Percentiles rank a stretch among this genome's conserved stretches.
These are phyloP conservation scores for Neospermospora avenae DNA, from an alignment of 2,329 filamentous ascomycete genomes.

Conservation along the genomic window DNA sequence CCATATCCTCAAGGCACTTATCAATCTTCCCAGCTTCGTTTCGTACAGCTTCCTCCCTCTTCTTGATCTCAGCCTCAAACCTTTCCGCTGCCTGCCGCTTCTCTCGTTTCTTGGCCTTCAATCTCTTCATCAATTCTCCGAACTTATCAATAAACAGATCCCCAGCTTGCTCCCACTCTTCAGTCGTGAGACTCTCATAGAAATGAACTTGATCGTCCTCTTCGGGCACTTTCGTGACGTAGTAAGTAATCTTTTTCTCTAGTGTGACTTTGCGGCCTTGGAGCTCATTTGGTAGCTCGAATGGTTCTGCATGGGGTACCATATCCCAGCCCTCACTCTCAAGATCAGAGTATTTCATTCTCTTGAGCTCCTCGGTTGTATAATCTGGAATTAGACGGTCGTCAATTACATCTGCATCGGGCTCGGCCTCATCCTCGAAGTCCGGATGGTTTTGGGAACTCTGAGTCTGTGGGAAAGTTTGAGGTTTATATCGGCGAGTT, in stretches of 20 bases:
- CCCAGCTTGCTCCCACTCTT: constrained; percentile 35
- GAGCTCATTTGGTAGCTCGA: constrained; percentile 13
- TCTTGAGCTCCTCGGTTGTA: constrained; percentile 20
- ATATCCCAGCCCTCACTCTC: constrained; percentile 24
- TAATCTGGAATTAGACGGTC: constrained; percentile 14
- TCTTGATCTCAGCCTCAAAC: constrained; percentile 31
- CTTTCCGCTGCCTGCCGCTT: constrained; percentile 25
- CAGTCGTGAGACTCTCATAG: constrained; percentile 24
- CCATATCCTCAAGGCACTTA: constrained; percentile 30
- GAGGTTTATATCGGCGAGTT: constrained; percentile 1
- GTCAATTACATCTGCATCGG: background rate
- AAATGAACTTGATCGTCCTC: constrained; percentile 16
- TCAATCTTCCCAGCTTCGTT: constrained; percentile 23
- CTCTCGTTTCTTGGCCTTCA: constrained; percentile 27
- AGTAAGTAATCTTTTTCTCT: constrained; percentile 19
- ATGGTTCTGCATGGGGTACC: constrained; percentile 1
- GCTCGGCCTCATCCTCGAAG: background rate
- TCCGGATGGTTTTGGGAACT: background rate
- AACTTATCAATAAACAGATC: constrained; percentile 33
- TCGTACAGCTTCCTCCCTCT: constrained; percentile 28
- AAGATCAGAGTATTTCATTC: constrained; percentile 26
- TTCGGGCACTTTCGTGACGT: background rate
- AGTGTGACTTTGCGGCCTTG: constrained; percentile 14
- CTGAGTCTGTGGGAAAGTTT: background rate
- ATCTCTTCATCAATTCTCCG: constrained; percentile 19